These are phyloP conservation scores for Psilocybe cubensis DNA, from an alignment of 768 basidiomycete genomes.

Conservation along the genomic window DNA sequence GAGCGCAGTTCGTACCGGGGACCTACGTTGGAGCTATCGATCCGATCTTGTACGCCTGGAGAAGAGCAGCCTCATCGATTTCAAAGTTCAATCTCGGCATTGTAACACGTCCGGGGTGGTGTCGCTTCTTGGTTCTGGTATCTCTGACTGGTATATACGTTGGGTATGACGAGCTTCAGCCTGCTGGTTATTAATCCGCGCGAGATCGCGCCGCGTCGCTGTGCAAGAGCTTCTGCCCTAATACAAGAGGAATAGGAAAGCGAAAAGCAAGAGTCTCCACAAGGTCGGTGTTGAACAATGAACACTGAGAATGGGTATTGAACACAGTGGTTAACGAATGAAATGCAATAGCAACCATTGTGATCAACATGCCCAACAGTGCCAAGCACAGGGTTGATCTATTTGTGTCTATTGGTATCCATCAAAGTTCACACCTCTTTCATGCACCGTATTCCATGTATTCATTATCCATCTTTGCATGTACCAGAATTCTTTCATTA, in stretches of 20 bases:
- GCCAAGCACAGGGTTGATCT: neutral
- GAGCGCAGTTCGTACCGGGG: neutral
- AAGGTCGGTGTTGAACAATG: too few relatives aligned
- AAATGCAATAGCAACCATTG: neutral
- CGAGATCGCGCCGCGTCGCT: neutral
- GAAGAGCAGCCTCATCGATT: conserved; percentile 78
- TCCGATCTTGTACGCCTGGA: conserved; percentile 88
- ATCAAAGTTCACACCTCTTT: too few relatives aligned
- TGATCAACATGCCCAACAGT: neutral
- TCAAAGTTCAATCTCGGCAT: conserved; percentile 72
- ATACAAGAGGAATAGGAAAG: too few relatives aligned
- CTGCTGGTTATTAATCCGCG: neutral
- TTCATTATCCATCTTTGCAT: too few relatives aligned
- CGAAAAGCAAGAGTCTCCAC: too few relatives aligned
- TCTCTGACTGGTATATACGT: neutral
- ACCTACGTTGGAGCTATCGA: conserved; percentile 74
- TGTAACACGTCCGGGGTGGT: neutral
- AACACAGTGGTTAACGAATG: too few relatives aligned
- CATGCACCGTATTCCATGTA: too few relatives aligned
- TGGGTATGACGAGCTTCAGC: neutral
- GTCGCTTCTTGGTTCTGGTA: neutral
- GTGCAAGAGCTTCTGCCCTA: neutral
- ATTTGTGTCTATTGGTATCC: neutral
- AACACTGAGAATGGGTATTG: too few relatives aligned
- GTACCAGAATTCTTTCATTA: too few relatives aligned